These are phyloP conservation scores for Diversispora epigaea DNA, from an alignment of 192 early-diverging fungal species.

Conservation along the genomic window DNA sequence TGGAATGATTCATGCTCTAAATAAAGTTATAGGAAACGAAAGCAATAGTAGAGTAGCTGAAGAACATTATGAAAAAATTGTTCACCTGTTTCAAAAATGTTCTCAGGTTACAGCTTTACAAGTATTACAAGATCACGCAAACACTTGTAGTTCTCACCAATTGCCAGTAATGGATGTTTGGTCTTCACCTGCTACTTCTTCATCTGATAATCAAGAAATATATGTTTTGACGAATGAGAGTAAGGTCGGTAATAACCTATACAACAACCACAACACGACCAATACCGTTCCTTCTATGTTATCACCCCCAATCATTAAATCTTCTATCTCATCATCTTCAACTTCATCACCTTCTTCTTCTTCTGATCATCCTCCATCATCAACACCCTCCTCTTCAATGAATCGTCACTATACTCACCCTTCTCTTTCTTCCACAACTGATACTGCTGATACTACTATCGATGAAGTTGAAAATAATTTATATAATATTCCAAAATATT, in stretches of 20 bases:
- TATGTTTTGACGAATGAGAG: background rate
- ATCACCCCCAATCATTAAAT: slow-evolving; percentile 1
- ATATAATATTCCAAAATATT: background rate
- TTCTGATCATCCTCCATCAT: background rate
- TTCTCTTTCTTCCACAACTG: background rate
- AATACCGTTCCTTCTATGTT: background rate
- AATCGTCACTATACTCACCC: too few relatives aligned
- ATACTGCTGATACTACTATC: background rate
- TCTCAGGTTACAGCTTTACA: slow-evolving; percentile 9
- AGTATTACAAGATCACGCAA: slow-evolving; percentile 21
- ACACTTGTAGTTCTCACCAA: slow-evolving; percentile 14
- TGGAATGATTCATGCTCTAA: slow-evolving; percentile 25
- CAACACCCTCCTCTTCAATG: background rate
- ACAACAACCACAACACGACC: background rate
- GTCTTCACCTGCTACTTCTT: background rate
- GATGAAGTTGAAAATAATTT: background rate
- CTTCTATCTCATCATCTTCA: background rate
- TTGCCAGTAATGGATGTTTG: slow-evolving; percentile 16
- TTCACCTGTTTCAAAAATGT: background rate
- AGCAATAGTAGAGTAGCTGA: background rate
- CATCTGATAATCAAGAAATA: background rate
- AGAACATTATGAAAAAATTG: slow-evolving; percentile 21
- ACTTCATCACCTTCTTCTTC: slow-evolving; percentile 1
- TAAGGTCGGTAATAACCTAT: slow-evolving; percentile 22
- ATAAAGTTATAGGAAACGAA: slow-evolving; percentile 1